Percentiles rank a stretch among this genome's conserved stretches.
phyloP scores from a whole-genome alignment of 495 filamentous ascomycete species.

The Bryoglossum gracile region DNA sequence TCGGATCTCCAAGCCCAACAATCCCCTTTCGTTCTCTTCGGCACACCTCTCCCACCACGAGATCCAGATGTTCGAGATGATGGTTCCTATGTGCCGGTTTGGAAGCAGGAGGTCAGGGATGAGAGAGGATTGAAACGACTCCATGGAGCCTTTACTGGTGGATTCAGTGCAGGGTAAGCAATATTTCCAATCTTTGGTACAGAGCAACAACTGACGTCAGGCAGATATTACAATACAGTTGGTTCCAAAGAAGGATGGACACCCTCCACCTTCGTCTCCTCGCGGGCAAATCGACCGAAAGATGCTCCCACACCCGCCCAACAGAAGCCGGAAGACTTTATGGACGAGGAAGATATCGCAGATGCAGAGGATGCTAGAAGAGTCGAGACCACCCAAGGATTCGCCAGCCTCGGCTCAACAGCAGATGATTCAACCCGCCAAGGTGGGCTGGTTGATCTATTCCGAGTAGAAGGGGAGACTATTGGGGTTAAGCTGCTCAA shows the following conservation, averaged over 20 bases:
- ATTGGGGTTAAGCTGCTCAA: slow-evolving; percentile 84
- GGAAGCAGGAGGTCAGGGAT: slow-evolving; percentile 96
- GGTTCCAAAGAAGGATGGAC: slow-evolving; percentile 98
- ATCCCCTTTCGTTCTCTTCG: slow-evolving; percentile 76
- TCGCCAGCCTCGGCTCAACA: slow-evolving; percentile 70
- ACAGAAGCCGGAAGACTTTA: slow-evolving; percentile 82
- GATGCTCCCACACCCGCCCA: slow-evolving; percentile 46
- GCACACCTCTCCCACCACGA: slow-evolving; percentile 75
- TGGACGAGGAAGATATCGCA: slow-evolving; percentile 95
- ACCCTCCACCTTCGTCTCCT: slow-evolving; percentile 85
- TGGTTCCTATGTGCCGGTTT: slow-evolving; percentile 86
- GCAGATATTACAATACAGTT: slow-evolving; percentile 93
- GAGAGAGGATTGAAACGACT: slow-evolving; percentile 86
- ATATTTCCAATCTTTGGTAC: not conserved
- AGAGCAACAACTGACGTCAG: slow-evolving; percentile 14
- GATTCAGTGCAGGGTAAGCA: slow-evolving; percentile 85
- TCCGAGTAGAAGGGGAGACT: slow-evolving; percentile 70
- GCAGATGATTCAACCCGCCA: slow-evolving; percentile 45
- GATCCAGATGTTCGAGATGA: slow-evolving; percentile 79
- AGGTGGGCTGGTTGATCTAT: slow-evolving; percentile 62
- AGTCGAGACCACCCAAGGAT: slow-evolving; percentile 63
- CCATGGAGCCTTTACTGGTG: slow-evolving; percentile 95
- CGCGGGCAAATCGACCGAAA: slow-evolving; percentile 69
- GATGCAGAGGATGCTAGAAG: slow-evolving; percentile 72
- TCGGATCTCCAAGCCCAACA: slow-evolving; percentile 64